Percentiles rank a stretch among this genome's conserved stretches.
These are phyloP conservation scores for Phytophthora colocasiae DNA, from an alignment of 352 stramenopile species.

Conservation along the genomic window DNA sequence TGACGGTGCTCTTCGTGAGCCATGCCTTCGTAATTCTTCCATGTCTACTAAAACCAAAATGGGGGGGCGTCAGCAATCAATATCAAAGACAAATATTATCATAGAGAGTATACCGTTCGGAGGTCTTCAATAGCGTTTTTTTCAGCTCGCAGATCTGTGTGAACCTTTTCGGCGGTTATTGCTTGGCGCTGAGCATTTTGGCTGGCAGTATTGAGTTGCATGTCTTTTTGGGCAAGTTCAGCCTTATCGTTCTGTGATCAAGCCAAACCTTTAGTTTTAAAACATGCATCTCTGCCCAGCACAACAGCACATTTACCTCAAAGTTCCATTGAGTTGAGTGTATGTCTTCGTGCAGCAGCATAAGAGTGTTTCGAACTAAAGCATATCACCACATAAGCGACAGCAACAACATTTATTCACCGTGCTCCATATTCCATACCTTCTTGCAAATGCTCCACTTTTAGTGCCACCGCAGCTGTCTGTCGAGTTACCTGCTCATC, in stretches of 20 bases:
- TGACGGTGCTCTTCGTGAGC: constrained; percentile 40
- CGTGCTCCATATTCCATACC: constrained; percentile 18
- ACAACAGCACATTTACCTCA: constrained; percentile 19
- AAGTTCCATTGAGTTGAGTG: constrained; percentile 40
- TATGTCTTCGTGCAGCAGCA: constrained; percentile 37
- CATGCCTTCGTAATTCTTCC: constrained; percentile 38
- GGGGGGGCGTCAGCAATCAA: not conserved
- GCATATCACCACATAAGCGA: constrained; percentile 5
- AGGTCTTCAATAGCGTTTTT: constrained; percentile 32
- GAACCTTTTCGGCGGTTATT: constrained; percentile 8
- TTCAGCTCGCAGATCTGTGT: constrained; percentile 13
- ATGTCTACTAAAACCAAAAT: constrained; percentile 15
- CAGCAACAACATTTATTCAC: not conserved
- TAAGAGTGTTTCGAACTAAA: constrained; percentile 28
- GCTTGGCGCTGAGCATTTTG: constrained; percentile 30
- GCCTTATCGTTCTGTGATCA: constrained; percentile 21
- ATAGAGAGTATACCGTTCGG: constrained; percentile 21
- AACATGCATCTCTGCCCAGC: not conserved
- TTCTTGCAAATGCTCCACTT: constrained; percentile 31
- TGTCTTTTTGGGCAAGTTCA: constrained; percentile 32
- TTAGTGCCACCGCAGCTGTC: constrained; percentile 8
- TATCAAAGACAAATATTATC: not conserved
- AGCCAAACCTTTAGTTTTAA: constrained; percentile 4
- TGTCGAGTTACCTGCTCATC: constrained; percentile 30
- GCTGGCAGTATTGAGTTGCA: constrained; percentile 22